These are phyloP conservation scores for Ilyonectria mors-panacis DNA, from an alignment of 2,329 filamentous ascomycete genomes.

Conservation along the genomic window DNA sequence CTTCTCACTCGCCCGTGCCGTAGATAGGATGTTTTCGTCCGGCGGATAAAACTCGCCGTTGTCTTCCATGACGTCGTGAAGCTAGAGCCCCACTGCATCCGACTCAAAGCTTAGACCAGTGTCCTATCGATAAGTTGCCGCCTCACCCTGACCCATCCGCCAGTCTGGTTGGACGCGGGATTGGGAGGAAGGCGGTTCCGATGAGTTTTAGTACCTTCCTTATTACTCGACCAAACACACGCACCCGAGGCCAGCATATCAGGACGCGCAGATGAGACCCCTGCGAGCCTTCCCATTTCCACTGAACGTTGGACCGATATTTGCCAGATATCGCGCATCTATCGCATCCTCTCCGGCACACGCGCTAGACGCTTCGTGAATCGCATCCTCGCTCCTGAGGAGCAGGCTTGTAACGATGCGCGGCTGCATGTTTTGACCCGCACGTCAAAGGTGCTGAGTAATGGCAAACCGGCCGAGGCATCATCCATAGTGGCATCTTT, in stretches of 20 bases:
- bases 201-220: constrained; percentile 13
- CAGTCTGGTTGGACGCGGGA: not conserved
- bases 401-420: constrained; percentile 44
- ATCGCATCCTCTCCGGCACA: constrained; percentile 65
- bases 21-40: not conserved
- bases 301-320: constrained; percentile 83
- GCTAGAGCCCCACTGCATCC: constrained; percentile 28
- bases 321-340: constrained; percentile 78
- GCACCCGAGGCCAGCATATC: not conserved
- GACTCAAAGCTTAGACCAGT: constrained; percentile 10
- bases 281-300: constrained; percentile 72
- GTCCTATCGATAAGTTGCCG: constrained; percentile 49
- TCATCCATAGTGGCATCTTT: not conserved
- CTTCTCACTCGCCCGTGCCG: not conserved
- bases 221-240: constrained; percentile 3
- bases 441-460: not conserved
- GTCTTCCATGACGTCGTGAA: constrained; percentile 28
- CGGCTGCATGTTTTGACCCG: constrained; percentile 36
- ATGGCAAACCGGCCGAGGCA: not conserved
- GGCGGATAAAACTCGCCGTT: not conserved
- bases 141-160: constrained; percentile 22
- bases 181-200: not conserved
- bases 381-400: constrained; percentile 62
- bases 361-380: constrained; percentile 61
- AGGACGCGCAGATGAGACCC: constrained; percentile 47